Evolutionary conservation across 1,284 basidiomycete species (phyloP).

Genomic region (Moniliophthora roreri): DNA sequence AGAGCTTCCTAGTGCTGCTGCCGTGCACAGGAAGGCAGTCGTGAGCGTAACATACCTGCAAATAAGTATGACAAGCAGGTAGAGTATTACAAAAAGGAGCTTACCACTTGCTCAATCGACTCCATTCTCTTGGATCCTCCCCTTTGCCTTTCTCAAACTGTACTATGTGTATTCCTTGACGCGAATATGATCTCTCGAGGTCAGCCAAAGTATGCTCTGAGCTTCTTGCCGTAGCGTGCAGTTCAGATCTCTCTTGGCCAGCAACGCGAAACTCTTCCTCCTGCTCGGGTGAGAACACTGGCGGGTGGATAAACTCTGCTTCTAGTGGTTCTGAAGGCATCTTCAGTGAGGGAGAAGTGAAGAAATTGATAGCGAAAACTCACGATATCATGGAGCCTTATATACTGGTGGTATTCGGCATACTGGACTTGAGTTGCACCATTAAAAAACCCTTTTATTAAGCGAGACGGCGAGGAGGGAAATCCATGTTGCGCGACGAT

Average conservation of each 20-base stretch:
- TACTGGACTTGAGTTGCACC: too few species aligned
- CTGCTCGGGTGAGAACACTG: constrained; percentile 27
- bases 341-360: background rate
- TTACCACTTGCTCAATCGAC: constrained; percentile 30
- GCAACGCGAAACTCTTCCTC: constrained; percentile 31
- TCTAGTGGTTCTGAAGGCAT: constrained; percentile 38
- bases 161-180: constrained; percentile 30
- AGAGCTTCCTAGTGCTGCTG: constrained; percentile 37
- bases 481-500: too few species aligned
- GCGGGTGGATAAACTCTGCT: constrained; percentile 30
- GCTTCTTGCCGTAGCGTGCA: background rate
- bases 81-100: background rate
- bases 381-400: too few species aligned
- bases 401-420: too few species aligned
- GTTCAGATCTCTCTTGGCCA: constrained; percentile 22
- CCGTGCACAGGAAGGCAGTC: constrained; percentile 33
- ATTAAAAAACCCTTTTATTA: too few species aligned
- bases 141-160: constrained; percentile 32
- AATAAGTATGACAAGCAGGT: background rate
- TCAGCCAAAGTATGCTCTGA: constrained; percentile 6
- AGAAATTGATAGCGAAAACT: background rate
- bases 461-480: too few species aligned
- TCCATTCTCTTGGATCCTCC: constrained; percentile 38
- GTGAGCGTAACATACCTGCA: constrained; percentile 33
- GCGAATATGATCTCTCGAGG: constrained; percentile 18